phyloP scores from a whole-genome alignment of 192 early-diverging fungal species.

The Coemansia sp. region DNA sequence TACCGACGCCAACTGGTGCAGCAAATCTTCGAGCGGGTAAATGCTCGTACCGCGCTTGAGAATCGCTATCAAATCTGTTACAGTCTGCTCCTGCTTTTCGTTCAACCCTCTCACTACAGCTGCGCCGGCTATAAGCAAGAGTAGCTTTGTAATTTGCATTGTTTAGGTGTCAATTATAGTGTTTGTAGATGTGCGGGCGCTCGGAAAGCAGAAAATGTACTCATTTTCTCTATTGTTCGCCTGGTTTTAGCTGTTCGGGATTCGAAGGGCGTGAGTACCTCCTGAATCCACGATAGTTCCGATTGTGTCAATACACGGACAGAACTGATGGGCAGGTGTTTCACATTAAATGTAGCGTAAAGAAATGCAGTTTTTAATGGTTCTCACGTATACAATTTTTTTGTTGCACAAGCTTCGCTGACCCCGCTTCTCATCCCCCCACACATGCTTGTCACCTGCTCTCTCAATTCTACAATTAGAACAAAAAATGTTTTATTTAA shows the following conservation, averaged over 20 bases:
- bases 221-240: background rate
- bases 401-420: background rate
- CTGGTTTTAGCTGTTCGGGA: background rate
- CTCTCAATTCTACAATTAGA: background rate
- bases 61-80: conserved; percentile 30
- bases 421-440: background rate
- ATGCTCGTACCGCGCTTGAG: conserved; percentile 41
- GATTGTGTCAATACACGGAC: background rate
- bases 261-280: conserved; percentile 2
- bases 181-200: background rate
- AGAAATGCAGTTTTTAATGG: background rate
- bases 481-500: background rate
- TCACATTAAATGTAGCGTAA: background rate
- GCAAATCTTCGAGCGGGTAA: conserved; percentile 42
- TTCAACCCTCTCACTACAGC: conserved; percentile 18
- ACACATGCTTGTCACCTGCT: background rate
- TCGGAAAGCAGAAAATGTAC: background rate
- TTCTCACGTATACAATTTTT: conserved; percentile 5
- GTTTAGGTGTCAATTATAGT: background rate
- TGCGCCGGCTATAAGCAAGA: conserved; percentile 15
- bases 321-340: background rate
- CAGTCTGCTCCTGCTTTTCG: conserved; percentile 29
- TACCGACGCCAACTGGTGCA: conserved; percentile 25
- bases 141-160: conserved; percentile 20
- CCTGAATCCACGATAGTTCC: conserved; percentile 12